phyloP scores from a whole-genome alignment of 495 filamentous ascomycete genomes.

The Tuber umbilicatum region DNA sequence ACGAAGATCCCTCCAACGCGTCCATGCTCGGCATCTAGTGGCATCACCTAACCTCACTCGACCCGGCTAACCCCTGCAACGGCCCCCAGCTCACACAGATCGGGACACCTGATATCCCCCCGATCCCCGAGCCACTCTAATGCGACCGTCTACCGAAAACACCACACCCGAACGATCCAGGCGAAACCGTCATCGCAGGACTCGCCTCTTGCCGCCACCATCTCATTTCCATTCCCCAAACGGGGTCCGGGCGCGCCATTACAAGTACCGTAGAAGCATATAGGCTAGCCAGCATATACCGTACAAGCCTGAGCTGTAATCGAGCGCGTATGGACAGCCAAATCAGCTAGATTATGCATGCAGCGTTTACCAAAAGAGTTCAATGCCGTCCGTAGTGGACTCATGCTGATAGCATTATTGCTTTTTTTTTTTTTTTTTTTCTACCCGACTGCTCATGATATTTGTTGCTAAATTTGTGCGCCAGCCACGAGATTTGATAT shows the following conservation, averaged over 20 bases:
- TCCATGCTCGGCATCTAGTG: neutral
- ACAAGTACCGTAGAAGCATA: neutral
- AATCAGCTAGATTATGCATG: neutral
- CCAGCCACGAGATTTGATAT: neutral
- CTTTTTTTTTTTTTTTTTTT: neutral
- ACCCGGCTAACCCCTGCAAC: neutral
- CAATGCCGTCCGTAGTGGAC: neutral
- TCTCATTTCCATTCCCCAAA: neutral
- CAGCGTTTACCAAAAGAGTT: neutral
- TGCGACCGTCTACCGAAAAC: neutral
- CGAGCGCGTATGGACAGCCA: neutral
- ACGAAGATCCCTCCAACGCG: neutral
- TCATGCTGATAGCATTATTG: neutral
- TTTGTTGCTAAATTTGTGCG: neutral
- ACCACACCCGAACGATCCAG: neutral
- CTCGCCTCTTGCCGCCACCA: neutral
- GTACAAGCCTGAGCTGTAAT: neutral
- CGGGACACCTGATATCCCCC: neutral
- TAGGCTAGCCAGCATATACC: too few relatives aligned
- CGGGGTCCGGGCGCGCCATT: neutral
- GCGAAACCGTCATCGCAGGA: neutral
- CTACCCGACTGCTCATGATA: neutral
- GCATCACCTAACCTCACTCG: constrained; percentile 1
- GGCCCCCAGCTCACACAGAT: neutral
- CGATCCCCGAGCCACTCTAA: neutral